Evolutionary conservation across 345 rosid species (phyloP), one percentile per base, ranked within the genome.

Genomic region (Lumnitzera racemosa): DNA sequence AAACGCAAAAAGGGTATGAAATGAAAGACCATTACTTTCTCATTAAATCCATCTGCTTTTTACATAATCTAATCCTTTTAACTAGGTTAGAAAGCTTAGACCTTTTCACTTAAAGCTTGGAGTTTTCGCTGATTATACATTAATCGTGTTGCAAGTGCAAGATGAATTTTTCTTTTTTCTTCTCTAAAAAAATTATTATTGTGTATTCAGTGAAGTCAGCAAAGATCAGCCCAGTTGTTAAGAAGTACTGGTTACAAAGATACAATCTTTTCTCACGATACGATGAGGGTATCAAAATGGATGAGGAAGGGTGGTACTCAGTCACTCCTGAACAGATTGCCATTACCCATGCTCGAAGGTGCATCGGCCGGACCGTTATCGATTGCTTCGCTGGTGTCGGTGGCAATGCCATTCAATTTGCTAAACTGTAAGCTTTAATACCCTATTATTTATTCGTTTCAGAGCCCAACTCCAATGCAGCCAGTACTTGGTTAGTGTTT

Each of bases 391-490:
- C 81, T 0, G 79, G 81, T 3, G 81, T 81, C 59, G 81, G 86
- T 36, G 83, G 86, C 51, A 78, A 81, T 70, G 73, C 86, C 57
- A 76, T 78, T 61, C 86, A 81, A 55, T 78, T 81, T 24, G 83
- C 81, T 54, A 54, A 52, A 66, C 48, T 73, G 83, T 78, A 63
- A n/a, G 69, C 52, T 20, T 53, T 36, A n/a, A 25, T 24, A 31
- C 11, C 12, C 27, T 0, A n/a, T 8, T 8, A 2, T 13, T 3
- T 20, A 20, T 20, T n/a, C 41, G 14, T 7, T 9, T 36, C 9
- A 36, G 43, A 36, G 43, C 43, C 7, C 43, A 36, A 3, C 11
- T 36, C 43, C 1, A 1, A 36, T 36, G 43, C 10, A 5, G 9
- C 7, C 11, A 9, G 10, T 36, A 6, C 43, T 36, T 2, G 43